Evolutionary conservation across 371 early-diverging fungal species (phyloP), one percentile per base, ranked within the genome.

Genomic region (Rhizopus sp.): DNA sequence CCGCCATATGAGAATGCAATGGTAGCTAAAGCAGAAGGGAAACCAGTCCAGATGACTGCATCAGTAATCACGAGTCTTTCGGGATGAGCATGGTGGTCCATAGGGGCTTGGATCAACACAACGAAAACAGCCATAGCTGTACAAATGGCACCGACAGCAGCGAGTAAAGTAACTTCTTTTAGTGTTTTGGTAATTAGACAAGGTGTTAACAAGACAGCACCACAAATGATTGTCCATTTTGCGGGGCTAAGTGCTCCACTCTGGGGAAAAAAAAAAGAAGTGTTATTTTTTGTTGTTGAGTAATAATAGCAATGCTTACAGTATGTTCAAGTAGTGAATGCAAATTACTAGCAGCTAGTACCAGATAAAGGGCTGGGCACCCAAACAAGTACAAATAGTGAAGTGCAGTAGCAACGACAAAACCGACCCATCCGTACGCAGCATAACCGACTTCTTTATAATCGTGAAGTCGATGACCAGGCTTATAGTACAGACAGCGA

Each of bases 281-380:
- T 13, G 13, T 23, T 23, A 23, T 23, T 23, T n/a, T 23, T 23
- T 23, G 23, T 23, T 23, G 23, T 23, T 23, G 23, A 2, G 38
- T 37, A 10, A 37, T 37, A 5, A 37, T 10, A 37, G 2, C 38
- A 37, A 23, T 0, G 13, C 44, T n/a, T 12, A 42, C 44, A 48
- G 76, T 72, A 63, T 68, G 50, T 35, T 62, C 40, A 64, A 81
- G 61, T 17, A 91, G 73, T 10, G 75, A 62, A 40, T 76, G 57
- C 63, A 88, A 68, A 63, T 89, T 89, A 35, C 70, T 62, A 55
- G 83, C 85, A 10, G 92, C 88, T 48, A 94, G 64, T 35, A 93
- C 86, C 23, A 94, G 73, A 60, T 90, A 94, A 16, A 93, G 79
- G 50, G 89, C 83, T 1, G 88, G 83, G 34, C 87, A 87, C 57